Base-by-base conservation (phyloP, 164 flowering plant genomes). In the Piper betle region DNA sequence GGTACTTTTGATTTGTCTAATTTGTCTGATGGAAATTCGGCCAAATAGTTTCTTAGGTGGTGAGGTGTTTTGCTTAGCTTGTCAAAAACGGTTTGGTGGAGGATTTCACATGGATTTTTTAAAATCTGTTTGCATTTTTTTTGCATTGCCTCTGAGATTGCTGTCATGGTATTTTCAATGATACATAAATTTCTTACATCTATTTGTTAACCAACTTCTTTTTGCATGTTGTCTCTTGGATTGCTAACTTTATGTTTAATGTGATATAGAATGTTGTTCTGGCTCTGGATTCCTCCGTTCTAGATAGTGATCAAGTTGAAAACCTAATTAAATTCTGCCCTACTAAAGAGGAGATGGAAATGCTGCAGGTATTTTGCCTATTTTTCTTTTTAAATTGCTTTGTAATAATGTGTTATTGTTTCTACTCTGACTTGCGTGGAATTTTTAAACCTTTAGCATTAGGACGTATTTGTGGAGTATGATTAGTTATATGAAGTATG, bases 271-370 rank as follows among this genome's bases (percentile, higher is more conserved):
- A 66, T 74, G 94, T 95, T 60, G 82, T 94, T 73, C 75, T 94
- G 68, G 87, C 95, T 62, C 72, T 94, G 84, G 96, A 91, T 81
- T 82, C 89, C 62, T 77, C 86, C 37, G 82, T 77, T n/a, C 65
- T 94, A 48, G 99, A 94, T 72, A 91, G 84, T 80, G 99, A 94
- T 72, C 99, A 91, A 79, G 95, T 94, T 65, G 97, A 94, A 70
- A 91, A 93, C 81, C 87, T 93, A 66, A 90, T 93, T 63, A 93
- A 90, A 71, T 93, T 93, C 72, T 89, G 94, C 66, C 98, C 98
- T 8, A 90, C 94, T 12, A 90, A 89, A 71, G 98, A 93, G 78
- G 97, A 93, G 72, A 91, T 91, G 84, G 96, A 86, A 73, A 73
- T 72, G 66, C 69, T 94, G 62, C 91, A 84, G 96, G 99, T 88